phyloP scores from a whole-genome alignment of 176 grass and related monocot genomes.

The Triticum aestivum region IWGSC_CS_RefSeq_v2.1 NC_057803.1:17153866-17154365 shows the following conservation, averaged over 20 bases:
- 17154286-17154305: neutral
- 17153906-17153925: constrained; percentile 79
- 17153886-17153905: constrained; percentile 62
- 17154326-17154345: neutral
- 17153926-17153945: constrained; percentile 74
- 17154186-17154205: neutral
- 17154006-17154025: constrained; percentile 13
- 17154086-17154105: neutral
- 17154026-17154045: neutral
- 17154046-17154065: neutral
- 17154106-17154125: neutral
- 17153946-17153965: constrained; percentile 65
- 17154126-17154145: neutral
- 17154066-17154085: neutral
- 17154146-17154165: constrained; percentile 1
- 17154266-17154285: neutral
- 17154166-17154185: neutral
- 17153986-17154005: constrained; percentile 56
- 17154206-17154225: neutral
- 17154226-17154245: neutral
- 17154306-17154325: neutral
- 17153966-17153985: constrained; percentile 86
- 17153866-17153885: constrained; percentile 73
- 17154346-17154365: neutral
- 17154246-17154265: neutral